Percentiles rank a stretch among this genome's conserved stretches.
Evolutionary conservation across 176 grass and related monocot genomes (phyloP).

Genomic region (Thalia dealbata): DNA sequence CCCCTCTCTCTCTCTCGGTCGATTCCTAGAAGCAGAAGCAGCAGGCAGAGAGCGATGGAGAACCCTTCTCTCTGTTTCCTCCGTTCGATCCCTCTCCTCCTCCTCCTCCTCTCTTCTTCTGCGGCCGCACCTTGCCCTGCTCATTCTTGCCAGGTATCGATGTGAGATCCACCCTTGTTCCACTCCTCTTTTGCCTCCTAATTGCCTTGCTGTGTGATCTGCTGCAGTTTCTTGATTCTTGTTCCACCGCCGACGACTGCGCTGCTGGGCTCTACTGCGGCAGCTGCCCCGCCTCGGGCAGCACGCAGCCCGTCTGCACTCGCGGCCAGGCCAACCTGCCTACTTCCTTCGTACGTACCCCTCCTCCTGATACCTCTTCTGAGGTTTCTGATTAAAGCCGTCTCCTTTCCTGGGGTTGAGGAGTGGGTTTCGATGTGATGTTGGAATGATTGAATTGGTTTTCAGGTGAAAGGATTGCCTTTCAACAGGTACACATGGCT

Average conservation of each 20-base stretch:
- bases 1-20: background rate
- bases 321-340: slow-evolving; percentile 72
- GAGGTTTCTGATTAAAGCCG: too few species aligned
- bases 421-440: background rate
- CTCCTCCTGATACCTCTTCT: background rate
- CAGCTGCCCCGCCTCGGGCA: slow-evolving; percentile 58
- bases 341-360: slow-evolving; percentile 45
- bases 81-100: background rate
- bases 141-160: slow-evolving; percentile 20
- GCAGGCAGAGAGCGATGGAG: background rate
- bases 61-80: background rate
- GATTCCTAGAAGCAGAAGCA: background rate
- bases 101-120: background rate
- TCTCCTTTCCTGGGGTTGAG: background rate
- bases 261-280: slow-evolving; percentile 68
- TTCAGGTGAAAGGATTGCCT: slow-evolving; percentile 65
- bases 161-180: background rate
- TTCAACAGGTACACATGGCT: slow-evolving; percentile 91
- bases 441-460: slow-evolving; percentile 5
- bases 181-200: background rate
- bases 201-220: background rate
- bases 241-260: slow-evolving; percentile 62
- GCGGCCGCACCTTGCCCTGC: slow-evolving; percentile 1
- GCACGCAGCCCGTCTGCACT: slow-evolving; percentile 43
- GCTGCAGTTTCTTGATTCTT: slow-evolving; percentile 41